These are phyloP conservation scores for Madurella fahalii DNA, from an alignment of 2,329 filamentous ascomycete genomes.

Conservation along the genomic window DNA sequence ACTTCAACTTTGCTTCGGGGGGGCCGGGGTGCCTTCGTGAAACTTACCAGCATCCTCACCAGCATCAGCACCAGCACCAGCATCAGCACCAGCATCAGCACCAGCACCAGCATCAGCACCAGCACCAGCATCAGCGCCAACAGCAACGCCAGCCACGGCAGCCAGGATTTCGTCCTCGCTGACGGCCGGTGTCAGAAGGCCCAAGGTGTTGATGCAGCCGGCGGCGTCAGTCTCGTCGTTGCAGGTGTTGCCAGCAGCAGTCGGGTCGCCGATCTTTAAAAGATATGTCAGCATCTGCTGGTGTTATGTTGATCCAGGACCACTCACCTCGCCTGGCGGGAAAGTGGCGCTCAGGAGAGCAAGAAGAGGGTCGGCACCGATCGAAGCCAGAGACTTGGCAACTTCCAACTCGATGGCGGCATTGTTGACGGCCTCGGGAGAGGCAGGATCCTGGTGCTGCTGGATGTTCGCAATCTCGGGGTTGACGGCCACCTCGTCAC, in stretches of 20 bases:
- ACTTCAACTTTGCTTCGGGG: neutral
- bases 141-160: slow-evolving; percentile 38
- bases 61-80: slow-evolving; percentile 13
- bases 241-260: slow-evolving; percentile 50
- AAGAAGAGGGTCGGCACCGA: slow-evolving; percentile 59
- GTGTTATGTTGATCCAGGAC: slow-evolving; percentile 19
- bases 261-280: slow-evolving; percentile 32
- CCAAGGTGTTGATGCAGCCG: slow-evolving; percentile 54
- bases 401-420: slow-evolving; percentile 57
- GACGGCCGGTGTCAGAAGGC: slow-evolving; percentile 52
- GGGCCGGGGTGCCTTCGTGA: neutral
- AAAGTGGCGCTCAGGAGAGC: slow-evolving; percentile 63
- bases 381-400: slow-evolving; percentile 54
- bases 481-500: slow-evolving; percentile 55
- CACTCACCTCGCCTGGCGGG: slow-evolving; percentile 51
- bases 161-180: slow-evolving; percentile 49
- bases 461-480: slow-evolving; percentile 60
- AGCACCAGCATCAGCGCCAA: slow-evolving; percentile 20
- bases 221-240: slow-evolving; percentile 44
- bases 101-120: slow-evolving; percentile 26
- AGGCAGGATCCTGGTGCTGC: slow-evolving; percentile 66
- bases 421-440: slow-evolving; percentile 53
- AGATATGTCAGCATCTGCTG: slow-evolving; percentile 19
- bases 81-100: slow-evolving; percentile 18
- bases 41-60: slow-evolving; percentile 15